Conservation (phyloP, 2,329 filamentous ascomycete species). For the Fusarium palustre region DNA sequence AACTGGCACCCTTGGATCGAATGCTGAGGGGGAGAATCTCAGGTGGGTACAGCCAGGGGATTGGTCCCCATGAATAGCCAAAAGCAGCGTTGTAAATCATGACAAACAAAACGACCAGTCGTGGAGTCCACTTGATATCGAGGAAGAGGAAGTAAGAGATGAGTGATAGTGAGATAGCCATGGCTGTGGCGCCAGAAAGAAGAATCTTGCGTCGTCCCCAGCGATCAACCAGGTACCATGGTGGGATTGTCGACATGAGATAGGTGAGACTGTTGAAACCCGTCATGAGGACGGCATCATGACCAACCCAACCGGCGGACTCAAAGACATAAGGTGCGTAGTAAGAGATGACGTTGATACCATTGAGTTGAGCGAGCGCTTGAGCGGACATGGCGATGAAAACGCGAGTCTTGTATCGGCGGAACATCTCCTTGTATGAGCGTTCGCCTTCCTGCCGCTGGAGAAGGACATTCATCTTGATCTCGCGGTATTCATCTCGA, state of each 20-base stretch:
- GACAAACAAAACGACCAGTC: constrained; percentile 90
- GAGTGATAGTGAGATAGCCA: constrained; percentile 86
- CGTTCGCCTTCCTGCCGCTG: constrained; percentile 95
- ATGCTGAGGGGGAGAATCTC: constrained; percentile 98
- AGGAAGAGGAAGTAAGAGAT: constrained; percentile 98
- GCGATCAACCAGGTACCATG: constrained; percentile 95
- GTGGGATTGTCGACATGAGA: constrained; percentile 89
- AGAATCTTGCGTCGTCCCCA: constrained; percentile 92
- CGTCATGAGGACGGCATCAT: constrained; percentile 94
- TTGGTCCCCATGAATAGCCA: constrained; percentile 94
- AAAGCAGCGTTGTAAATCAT: constrained; percentile 99
- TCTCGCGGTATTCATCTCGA: constrained; percentile 95
- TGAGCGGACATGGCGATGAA: constrained; percentile 99
- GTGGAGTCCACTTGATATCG: constrained; percentile 81
- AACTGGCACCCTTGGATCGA: constrained; percentile 93
- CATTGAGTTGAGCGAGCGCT: constrained; percentile 94
- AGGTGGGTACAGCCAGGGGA: constrained; percentile 98
- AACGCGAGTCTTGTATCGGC: constrained; percentile 87
- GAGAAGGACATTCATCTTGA: constrained; percentile 97
- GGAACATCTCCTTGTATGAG: constrained; percentile 94
- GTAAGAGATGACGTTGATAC: constrained; percentile 99
- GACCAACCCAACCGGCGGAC: constrained; percentile 93
- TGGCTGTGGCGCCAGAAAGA: constrained; percentile 87
- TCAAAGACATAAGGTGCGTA: constrained; percentile 97
- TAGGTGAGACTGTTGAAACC: constrained; percentile 94